A percentile compares a stretch with the other conserved stretches of the same genome.
These are phyloP conservation scores for Phoma herbarum DNA, from an alignment of 2,329 filamentous ascomycete genomes.

Conservation along the genomic window DNA sequence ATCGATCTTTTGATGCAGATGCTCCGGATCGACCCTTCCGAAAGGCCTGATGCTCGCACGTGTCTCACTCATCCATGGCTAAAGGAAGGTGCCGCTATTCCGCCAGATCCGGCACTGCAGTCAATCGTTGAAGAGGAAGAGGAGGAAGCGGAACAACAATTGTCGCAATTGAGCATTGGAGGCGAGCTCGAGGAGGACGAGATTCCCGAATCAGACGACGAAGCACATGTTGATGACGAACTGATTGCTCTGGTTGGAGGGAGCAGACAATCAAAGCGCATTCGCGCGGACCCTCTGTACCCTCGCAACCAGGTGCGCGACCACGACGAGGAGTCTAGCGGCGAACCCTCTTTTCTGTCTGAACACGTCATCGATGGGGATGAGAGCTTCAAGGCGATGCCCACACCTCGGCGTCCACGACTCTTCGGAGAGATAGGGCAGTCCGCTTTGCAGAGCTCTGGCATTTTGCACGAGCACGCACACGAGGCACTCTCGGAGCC, in stretches of 20 bases:
- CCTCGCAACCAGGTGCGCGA: constrained; percentile 53
- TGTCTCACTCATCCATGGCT: constrained; percentile 81
- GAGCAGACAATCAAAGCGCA: constrained; percentile 55
- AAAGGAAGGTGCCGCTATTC: constrained; percentile 55
- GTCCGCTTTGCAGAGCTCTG: constrained; percentile 64
- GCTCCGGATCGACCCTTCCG: constrained; percentile 79
- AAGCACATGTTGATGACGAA: constrained; percentile 45
- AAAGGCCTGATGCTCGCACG: constrained; percentile 76
- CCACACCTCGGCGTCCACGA: constrained; percentile 46
- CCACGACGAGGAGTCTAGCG: constrained; percentile 50
- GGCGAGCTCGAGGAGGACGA: constrained; percentile 35
- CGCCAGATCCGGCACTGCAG: constrained; percentile 43
- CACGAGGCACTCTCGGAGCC: constrained; percentile 42
- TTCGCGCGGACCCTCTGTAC: constrained; percentile 52
- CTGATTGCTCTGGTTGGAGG: constrained; percentile 39
- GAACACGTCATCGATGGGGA: constrained; percentile 39
- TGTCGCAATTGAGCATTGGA: constrained; percentile 63
- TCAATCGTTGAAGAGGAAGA: constrained; percentile 67
- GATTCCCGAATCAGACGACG: constrained; percentile 39
- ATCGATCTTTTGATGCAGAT: constrained; percentile 81
- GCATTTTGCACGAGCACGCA: constrained; percentile 50
- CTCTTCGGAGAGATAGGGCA: constrained; percentile 70
- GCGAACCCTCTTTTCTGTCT: constrained; percentile 49
- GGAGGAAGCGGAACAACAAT: constrained; percentile 57
- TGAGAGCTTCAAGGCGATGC: constrained; percentile 43